These are phyloP conservation scores for Pseudocercospora ulei DNA, from an alignment of 2,329 filamentous ascomycete species.

Conservation along the genomic window DNA sequence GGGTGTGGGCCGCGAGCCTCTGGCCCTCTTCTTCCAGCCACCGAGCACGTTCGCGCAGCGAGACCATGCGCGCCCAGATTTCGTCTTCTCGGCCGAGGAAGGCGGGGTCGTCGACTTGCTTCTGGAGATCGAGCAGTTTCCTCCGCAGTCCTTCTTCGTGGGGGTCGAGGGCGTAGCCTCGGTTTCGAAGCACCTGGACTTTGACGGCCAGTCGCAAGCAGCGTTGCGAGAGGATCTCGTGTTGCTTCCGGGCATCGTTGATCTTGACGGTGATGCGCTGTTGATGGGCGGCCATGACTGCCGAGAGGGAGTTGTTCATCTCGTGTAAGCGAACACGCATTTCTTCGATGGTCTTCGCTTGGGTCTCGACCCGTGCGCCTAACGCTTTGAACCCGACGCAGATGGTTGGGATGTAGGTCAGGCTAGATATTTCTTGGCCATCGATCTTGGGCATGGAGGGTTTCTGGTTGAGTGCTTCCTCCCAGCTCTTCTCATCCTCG, in stretches of 20 bases:
- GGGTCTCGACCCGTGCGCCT: conserved; percentile 60
- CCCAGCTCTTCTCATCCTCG: conserved; percentile 71
- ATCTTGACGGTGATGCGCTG: conserved; percentile 65
- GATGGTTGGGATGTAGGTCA: conserved; percentile 64
- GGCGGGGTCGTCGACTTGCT: conserved; percentile 61
- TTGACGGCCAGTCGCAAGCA: conserved; percentile 66
- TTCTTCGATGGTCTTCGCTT: conserved; percentile 58
- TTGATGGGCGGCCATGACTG: conserved; percentile 66
- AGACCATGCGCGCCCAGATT: conserved; percentile 72
- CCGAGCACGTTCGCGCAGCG: conserved; percentile 61
- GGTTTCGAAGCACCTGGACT: conserved; percentile 69
- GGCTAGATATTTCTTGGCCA: conserved; percentile 21
- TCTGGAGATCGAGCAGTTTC: conserved; percentile 60
- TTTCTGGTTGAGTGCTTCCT: conserved; percentile 71
- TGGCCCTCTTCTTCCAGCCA: conserved; percentile 65
- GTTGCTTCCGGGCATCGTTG: conserved; percentile 60
- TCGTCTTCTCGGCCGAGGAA: conserved; percentile 69
- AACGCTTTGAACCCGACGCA: conserved; percentile 64
- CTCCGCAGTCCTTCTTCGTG: conserved; percentile 70
- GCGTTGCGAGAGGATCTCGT: conserved; percentile 61
- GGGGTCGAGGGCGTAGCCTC: conserved; percentile 68
- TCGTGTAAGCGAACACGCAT: conserved; percentile 66
- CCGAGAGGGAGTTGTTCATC: conserved; percentile 64
- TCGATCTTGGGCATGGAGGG: conserved; percentile 43
- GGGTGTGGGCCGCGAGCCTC: conserved; percentile 47